Evolutionary conservation across 2,329 filamentous ascomycete genomes (phyloP).

Genomic region (Fusarium sp.): DNA sequence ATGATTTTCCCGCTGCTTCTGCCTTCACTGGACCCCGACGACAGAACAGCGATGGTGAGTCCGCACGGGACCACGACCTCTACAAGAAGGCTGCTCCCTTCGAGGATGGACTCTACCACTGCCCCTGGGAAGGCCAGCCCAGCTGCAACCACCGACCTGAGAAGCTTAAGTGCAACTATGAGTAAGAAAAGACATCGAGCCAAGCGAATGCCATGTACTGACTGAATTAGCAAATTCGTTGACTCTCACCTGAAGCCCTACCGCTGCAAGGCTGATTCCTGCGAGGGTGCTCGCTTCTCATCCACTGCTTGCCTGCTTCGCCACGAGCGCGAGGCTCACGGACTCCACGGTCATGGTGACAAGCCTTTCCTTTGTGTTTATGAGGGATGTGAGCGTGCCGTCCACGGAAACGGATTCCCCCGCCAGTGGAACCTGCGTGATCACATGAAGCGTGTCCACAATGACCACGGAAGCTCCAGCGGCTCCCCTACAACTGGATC

Average conservation of each 20-base stretch:
- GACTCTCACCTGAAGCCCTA: conserved; percentile 98
- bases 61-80: conserved; percentile 72
- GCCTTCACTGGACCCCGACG: conserved; percentile 58
- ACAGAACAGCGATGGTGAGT: conserved; percentile 64
- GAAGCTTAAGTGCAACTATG: conserved; percentile 98
- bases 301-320: conserved; percentile 94
- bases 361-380: conserved; percentile 93
- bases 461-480: conserved; percentile 62
- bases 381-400: conserved; percentile 85
- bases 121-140: conserved; percentile 80
- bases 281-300: conserved; percentile 89
- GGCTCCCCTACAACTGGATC: conserved; percentile 55
- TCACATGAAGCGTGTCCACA: conserved; percentile 96
- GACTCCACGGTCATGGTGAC: conserved; percentile 92
- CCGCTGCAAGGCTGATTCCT: conserved; percentile 87
- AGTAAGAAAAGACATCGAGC: conserved; percentile 69
- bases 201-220: conserved; percentile 32
- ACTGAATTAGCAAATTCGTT: conserved; percentile 82
- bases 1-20: conserved; percentile 48
- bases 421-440: conserved; percentile 96
- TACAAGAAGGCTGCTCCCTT: conserved; percentile 75
- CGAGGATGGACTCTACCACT: conserved; percentile 88
- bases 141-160: conserved; percentile 90
- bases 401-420: conserved; percentile 88
- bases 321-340: conserved; percentile 95